phyloP scores from a whole-genome alignment of 2,329 filamentous ascomycete species.

The Trichoderma cornu-damae region DNA sequence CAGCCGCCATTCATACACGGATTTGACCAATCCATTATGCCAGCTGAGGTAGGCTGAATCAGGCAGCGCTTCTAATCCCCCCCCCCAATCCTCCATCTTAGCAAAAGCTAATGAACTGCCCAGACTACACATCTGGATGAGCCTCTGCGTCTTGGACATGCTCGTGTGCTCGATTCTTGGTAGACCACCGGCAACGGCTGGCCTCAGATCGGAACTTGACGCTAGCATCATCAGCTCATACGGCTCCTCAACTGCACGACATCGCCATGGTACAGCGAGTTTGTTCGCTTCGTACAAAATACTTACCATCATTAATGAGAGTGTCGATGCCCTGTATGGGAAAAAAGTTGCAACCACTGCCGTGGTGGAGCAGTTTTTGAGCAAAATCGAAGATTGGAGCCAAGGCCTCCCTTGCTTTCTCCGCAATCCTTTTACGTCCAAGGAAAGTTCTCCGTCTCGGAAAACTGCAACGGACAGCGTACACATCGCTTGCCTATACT shows the following conservation, averaged over 20 bases:
- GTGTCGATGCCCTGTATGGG: slow-evolving; percentile 40
- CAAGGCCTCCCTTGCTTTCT: slow-evolving; percentile 37
- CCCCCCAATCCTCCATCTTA: no score
- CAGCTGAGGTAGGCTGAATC: slow-evolving; percentile 21
- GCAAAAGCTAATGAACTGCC: not conserved
- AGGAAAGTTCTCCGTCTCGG: slow-evolving; percentile 2
- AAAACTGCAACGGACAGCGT: slow-evolving; percentile 44
- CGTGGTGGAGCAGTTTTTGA: slow-evolving; percentile 38
- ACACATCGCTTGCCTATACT: slow-evolving; percentile 54
- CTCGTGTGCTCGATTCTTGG: slow-evolving; percentile 37
- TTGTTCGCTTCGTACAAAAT: slow-evolving; percentile 40
- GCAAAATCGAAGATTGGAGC: slow-evolving; percentile 43
- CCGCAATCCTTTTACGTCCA: slow-evolving; percentile 17
- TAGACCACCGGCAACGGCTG: slow-evolving; percentile 34
- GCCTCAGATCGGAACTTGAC: slow-evolving; percentile 28
- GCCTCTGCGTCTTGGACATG: slow-evolving; percentile 36
- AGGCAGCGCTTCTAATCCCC: not conserved
- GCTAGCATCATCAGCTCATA: slow-evolving; percentile 24
- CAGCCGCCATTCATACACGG: slow-evolving; percentile 30
- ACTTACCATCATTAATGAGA: slow-evolving; percentile 41
- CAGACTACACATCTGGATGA: slow-evolving; percentile 36
- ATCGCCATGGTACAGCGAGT: slow-evolving; percentile 21
- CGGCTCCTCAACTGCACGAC: slow-evolving; percentile 10
- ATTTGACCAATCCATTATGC: slow-evolving; percentile 21
- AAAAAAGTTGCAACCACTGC: slow-evolving; percentile 31